phyloP scores from a whole-genome alignment of 495 filamentous ascomycete genomes.

The Neohortaea acidophila region DNA sequence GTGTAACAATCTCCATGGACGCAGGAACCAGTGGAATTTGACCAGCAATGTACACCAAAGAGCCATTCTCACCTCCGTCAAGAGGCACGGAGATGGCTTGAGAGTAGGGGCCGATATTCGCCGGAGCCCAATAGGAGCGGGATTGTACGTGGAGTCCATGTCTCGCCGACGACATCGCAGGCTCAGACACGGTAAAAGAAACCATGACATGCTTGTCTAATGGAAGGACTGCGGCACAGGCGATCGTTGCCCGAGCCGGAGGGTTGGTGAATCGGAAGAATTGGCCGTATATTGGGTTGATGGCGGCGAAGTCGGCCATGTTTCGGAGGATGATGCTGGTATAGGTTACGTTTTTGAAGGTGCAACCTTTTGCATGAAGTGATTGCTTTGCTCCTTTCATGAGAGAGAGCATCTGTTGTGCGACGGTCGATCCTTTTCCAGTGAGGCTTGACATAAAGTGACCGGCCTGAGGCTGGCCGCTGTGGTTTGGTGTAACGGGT shows the following conservation, averaged over 20 bases:
- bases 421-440: slow-evolving; percentile 5
- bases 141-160: slow-evolving; percentile 80
- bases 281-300: slow-evolving; percentile 60
- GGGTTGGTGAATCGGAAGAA: slow-evolving; percentile 64
- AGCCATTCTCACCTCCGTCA: slow-evolving; percentile 8
- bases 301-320: slow-evolving; percentile 58
- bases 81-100: slow-evolving; percentile 51
- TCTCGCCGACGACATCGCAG: neutral
- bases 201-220: slow-evolving; percentile 43
- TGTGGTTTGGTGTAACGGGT: neutral
- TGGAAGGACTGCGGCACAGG: slow-evolving; percentile 51
- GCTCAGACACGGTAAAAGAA: slow-evolving; percentile 25
- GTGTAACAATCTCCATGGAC: slow-evolving; percentile 48
- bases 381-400: slow-evolving; percentile 1
- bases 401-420: slow-evolving; percentile 9
- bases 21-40: slow-evolving; percentile 82
- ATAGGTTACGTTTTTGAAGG: slow-evolving; percentile 41
- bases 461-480: neutral
- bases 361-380: neutral
- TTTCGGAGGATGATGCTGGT: slow-evolving; percentile 61
- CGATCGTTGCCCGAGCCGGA: slow-evolving; percentile 68
- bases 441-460: neutral
- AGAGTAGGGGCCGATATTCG: slow-evolving; percentile 95
- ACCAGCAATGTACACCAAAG: slow-evolving; percentile 57
- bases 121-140: slow-evolving; percentile 90